These are phyloP conservation scores for Fusarium vanettenii DNA, from an alignment of 2,329 filamentous ascomycete genomes.

Conservation along the genomic window DNA sequence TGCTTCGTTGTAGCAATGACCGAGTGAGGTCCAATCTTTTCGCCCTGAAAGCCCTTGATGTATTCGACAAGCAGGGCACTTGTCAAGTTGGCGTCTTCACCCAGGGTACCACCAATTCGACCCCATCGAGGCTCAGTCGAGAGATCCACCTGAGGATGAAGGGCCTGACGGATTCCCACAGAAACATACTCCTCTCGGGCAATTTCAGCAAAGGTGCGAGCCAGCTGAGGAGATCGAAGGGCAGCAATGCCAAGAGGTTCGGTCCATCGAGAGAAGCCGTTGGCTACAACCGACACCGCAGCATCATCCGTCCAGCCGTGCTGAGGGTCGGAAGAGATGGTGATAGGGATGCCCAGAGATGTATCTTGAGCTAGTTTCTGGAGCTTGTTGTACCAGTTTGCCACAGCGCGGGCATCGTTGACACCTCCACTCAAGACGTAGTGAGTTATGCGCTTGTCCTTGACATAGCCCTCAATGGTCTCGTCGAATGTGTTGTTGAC, in stretches of 20 bases:
- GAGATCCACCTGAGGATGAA: constrained; percentile 64
- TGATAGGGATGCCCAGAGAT: constrained; percentile 61
- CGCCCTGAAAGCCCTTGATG: constrained; percentile 60
- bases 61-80: constrained; percentile 54
- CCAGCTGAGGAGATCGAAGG: constrained; percentile 55
- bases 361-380: constrained; percentile 57
- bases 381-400: constrained; percentile 55
- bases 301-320: constrained; percentile 55
- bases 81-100: constrained; percentile 59
- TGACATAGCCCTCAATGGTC: constrained; percentile 29
- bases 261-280: constrained; percentile 64
- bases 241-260: constrained; percentile 63
- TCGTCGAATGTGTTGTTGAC: constrained; percentile 33
- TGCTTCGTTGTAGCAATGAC: constrained; percentile 64
- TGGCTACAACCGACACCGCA: constrained; percentile 38
- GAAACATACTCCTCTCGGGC: constrained; percentile 59
- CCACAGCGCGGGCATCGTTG: constrained; percentile 47
- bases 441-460: constrained; percentile 50
- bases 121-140: constrained; percentile 64
- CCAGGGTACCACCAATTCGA: constrained; percentile 57
- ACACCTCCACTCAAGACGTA: constrained; percentile 61
- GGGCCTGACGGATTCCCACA: constrained; percentile 56
- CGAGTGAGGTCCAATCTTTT: constrained; percentile 55
- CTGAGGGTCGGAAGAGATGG: constrained; percentile 60
- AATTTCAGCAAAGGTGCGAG: constrained; percentile 60